These are phyloP conservation scores for Calonectria montana DNA, from an alignment of 2,329 filamentous ascomycete species.

Conservation along the genomic window DNA sequence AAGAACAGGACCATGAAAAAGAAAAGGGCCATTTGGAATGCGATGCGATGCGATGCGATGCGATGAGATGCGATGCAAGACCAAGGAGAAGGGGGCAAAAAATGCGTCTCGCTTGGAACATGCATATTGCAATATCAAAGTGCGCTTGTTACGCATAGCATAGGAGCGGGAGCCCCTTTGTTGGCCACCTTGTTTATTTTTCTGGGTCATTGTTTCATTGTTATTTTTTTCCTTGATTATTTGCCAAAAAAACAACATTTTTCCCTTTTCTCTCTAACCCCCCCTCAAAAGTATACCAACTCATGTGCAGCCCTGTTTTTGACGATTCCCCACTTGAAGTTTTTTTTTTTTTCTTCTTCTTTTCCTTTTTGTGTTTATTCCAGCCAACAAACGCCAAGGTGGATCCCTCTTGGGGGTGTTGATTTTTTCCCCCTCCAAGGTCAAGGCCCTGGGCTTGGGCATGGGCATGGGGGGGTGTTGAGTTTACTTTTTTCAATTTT, in stretches of 20 bases:
- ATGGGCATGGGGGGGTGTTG: background rate
- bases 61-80: constrained; percentile 1
- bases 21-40: too few species aligned
- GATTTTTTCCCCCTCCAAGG: background rate
- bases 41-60: background rate
- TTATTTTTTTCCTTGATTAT: background rate
- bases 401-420: background rate
- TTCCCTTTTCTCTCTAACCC: constrained; percentile 16
- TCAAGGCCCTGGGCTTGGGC: background rate
- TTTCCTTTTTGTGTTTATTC: constrained; percentile 12
- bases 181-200: constrained; percentile 4
- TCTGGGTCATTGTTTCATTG: constrained; percentile 5
- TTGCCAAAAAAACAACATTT: background rate
- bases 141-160: background rate
- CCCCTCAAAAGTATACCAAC: background rate
- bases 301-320: constrained; percentile 14
- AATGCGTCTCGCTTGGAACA: background rate
- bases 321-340: constrained; percentile 27
- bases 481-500: background rate
- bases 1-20: background rate
- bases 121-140: background rate
- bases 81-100: background rate
- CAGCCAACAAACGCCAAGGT: background rate
- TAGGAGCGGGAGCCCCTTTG: background rate
- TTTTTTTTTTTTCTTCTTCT: constrained; percentile 26